A percentile compares a stretch with the other conserved stretches of the same genome.
phyloP scores from a whole-genome alignment of 345 rosid genomes.

The Populus tremula region DNA sequence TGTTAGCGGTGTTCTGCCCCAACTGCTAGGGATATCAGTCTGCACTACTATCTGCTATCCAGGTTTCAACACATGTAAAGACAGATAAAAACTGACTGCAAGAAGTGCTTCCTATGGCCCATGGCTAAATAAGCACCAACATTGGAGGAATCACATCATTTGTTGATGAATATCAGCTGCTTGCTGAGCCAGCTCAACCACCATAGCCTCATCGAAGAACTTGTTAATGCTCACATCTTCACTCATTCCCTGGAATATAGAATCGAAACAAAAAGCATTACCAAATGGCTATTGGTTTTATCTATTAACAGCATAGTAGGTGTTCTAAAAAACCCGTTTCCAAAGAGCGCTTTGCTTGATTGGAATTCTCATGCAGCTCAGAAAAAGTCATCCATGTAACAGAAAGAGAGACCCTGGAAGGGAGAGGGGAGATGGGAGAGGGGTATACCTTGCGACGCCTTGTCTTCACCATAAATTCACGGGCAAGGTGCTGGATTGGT shows the following conservation, averaged over 20 bases:
- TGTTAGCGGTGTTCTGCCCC: not conserved
- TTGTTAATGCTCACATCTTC: slow-evolving; percentile 89
- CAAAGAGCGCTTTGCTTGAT: too few species aligned
- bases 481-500: slow-evolving; percentile 87
- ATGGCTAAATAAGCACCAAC: not conserved
- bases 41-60: not conserved
- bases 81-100: not conserved
- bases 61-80: not conserved
- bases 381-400: not conserved
- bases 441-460: slow-evolving; percentile 71
- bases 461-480: slow-evolving; percentile 83
- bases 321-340: not conserved
- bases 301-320: not conserved
- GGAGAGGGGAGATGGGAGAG: not conserved
- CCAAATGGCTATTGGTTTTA: not conserved
- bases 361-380: not conserved
- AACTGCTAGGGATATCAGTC: not conserved
- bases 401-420: not conserved
- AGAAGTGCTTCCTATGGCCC: not conserved
- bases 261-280: not conserved
- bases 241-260: slow-evolving; percentile 66
- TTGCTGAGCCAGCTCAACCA: slow-evolving; percentile 84
- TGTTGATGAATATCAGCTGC: slow-evolving; percentile 73
- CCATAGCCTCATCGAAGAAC: slow-evolving; percentile 85
- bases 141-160: slow-evolving; percentile 44